Evolutionary conservation across 2,329 filamentous ascomycete species (phyloP), one percentile per base, ranked within the genome.

Genomic region (Ceratocystiopsis brevicomis): DNA sequence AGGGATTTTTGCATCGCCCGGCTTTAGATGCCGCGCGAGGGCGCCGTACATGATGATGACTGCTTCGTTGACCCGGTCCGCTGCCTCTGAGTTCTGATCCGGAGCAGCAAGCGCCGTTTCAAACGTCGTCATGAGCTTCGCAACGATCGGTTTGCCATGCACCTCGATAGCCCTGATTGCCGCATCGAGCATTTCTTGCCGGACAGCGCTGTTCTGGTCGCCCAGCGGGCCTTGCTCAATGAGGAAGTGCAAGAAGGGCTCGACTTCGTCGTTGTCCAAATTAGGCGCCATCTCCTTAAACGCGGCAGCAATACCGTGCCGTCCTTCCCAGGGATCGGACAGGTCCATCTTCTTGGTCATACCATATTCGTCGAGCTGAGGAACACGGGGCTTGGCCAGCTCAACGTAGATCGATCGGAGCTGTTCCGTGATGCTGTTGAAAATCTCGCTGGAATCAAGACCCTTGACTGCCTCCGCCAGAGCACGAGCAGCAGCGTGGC

Each of bases 31-130:
- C 42, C 83, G 77, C 38, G 87, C 90, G 35, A 98, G 65, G 42
- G 92, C 88, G 57, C 90, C 90, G 53, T 98, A 98, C 58, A 98
- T 80, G 53, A 98, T 90, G 52, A 98, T 87, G 42, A 98, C 87
- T 16, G 92, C 90, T 61, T 98, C 90, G 52, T 95, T 95, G 49
- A 96, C 81, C 47, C 85, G 75, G 59, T 98, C 92, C 16, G 83
- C 78, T 43, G 79, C 75, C 51, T 87, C 76, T 1, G 79, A 86
- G 45, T 77, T 80, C 56, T 81, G 83, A 57, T 90, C 84, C 3
- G 86, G 81, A 3, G 76, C 78, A 55, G 88, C 86, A n/a, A 98
- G 67, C 0, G 84, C 86, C 19, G 70, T 71, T 59, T 98, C 90
- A 54, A 96, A 92, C 14, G 88, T 77, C 53, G 80, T 75, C 87